These are phyloP conservation scores for Sporothrix schenckii DNA, from an alignment of 2,329 filamentous ascomycete species.

Conservation along the genomic window DNA sequence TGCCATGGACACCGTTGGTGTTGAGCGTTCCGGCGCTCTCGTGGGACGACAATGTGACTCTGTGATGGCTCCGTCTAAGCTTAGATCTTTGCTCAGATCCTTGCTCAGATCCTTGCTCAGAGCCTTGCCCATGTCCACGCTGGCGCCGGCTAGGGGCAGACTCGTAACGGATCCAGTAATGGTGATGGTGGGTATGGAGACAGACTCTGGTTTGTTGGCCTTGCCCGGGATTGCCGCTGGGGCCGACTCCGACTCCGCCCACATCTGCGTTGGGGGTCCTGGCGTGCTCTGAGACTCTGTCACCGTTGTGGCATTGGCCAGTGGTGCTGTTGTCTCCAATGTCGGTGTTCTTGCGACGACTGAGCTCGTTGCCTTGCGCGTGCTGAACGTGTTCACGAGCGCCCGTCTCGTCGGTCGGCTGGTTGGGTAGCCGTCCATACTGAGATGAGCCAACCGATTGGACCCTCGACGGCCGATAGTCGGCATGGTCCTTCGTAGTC, in stretches of 20 bases:
- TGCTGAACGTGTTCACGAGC: background rate
- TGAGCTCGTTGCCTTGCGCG: background rate
- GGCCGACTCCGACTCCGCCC: background rate
- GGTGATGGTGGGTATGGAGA: slow-evolving; percentile 63
- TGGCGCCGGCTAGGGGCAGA: slow-evolving; percentile 34
- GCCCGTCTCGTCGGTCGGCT: background rate
- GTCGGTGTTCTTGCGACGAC: slow-evolving; percentile 3
- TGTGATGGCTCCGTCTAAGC: background rate
- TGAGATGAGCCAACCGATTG: background rate
- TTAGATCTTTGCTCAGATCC: slow-evolving; percentile 11
- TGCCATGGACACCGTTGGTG: background rate
- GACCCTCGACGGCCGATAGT: background rate
- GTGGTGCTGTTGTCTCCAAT: background rate
- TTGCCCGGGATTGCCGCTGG: background rate
- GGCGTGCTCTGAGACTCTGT: background rate
- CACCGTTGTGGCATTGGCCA: background rate
- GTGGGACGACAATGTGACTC: slow-evolving; percentile 19
- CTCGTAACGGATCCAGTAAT: slow-evolving; percentile 57
- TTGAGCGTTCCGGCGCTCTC: background rate
- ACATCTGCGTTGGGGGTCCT: background rate
- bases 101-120: slow-evolving; percentile 14
- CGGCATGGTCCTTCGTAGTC: background rate
- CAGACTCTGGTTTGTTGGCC: slow-evolving; percentile 44
- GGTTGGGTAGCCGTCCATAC: background rate
- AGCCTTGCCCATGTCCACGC: slow-evolving; percentile 18